Evolutionary conservation across 805 yeast genomes (phyloP).

Genomic region (Yarrowia deformans): DNA sequence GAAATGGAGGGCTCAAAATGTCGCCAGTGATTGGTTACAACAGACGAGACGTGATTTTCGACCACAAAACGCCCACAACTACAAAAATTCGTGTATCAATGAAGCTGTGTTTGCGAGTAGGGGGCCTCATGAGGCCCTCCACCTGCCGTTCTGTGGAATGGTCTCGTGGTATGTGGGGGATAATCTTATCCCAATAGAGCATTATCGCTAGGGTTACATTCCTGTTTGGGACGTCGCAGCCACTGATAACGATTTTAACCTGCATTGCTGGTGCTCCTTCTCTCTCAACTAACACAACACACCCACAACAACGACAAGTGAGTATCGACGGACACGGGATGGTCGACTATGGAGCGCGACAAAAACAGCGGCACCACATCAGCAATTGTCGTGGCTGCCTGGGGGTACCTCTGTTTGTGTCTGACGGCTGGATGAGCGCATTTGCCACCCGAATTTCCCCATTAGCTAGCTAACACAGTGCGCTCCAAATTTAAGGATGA

Average conservation of each 20-base stretch:
- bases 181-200: constrained; percentile 34
- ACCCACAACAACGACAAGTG: constrained; percentile 28
- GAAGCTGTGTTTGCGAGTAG: not conserved
- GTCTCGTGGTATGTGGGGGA: constrained; percentile 34
- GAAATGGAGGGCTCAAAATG: not conserved
- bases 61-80: not conserved
- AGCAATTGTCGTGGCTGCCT: not conserved
- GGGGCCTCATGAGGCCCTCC: constrained; percentile 15
- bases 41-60: not conserved
- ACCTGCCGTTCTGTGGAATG: constrained; percentile 6
- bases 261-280: constrained; percentile 38
- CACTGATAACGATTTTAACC: constrained; percentile 38
- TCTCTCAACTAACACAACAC: constrained; percentile 37
- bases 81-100: not conserved
- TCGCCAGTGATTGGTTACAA: not conserved
- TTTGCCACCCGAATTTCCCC: constrained; percentile 34
- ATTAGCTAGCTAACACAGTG: constrained; percentile 55
- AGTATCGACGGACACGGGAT: constrained; percentile 18
- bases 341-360: not conserved
- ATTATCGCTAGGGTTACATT: constrained; percentile 33
- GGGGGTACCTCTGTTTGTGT: not conserved
- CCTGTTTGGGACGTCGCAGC: constrained; percentile 22
- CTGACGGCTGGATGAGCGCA: not conserved
- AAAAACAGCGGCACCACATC: not conserved
- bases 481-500: constrained; percentile 95